Evolutionary conservation across 2,329 filamentous ascomycete genomes (phyloP).

Genomic region (Ceratocystis variospora): DNA sequence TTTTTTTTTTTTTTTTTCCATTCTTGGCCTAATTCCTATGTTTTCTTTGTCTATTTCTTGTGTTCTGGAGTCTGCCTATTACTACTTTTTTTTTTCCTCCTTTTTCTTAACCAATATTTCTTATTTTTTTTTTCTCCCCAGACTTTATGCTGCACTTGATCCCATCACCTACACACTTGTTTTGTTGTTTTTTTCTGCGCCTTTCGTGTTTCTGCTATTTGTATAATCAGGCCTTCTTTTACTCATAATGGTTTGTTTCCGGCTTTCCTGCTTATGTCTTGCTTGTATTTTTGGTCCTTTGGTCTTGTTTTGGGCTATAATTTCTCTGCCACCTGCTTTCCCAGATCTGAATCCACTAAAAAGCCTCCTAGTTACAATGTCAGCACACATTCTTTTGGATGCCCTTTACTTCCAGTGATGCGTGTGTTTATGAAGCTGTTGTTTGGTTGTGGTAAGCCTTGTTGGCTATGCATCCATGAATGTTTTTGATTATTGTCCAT

Average conservation of each 20-base stretch:
- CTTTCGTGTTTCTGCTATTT: not conserved
- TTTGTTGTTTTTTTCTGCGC: not conserved
- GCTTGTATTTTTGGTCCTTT: too few species aligned
- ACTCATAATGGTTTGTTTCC: not conserved
- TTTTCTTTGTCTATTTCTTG: not conserved
- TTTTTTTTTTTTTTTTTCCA: constrained; percentile 6
- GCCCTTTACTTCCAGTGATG: too few species aligned
- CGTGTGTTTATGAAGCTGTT: too few species aligned
- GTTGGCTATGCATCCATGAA: too few species aligned
- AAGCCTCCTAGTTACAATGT: too few species aligned
- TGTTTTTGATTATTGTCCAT: too few species aligned
- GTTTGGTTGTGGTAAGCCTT: too few species aligned
- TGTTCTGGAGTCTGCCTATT: not conserved
- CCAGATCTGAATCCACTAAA: too few species aligned
- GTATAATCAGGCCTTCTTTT: not conserved
- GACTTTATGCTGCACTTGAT: not conserved
- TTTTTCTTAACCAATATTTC: constrained; percentile 4
- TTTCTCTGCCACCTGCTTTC: too few species aligned
- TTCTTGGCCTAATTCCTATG: constrained; percentile 9
- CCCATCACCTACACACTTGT: not conserved
- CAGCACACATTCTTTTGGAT: too few species aligned
- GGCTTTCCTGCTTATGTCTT: too few species aligned
- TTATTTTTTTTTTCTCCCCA: constrained; percentile 2
- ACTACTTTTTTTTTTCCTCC: not conserved
- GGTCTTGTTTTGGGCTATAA: too few species aligned